Conservation (phyloP, 2,329 filamentous ascomycete species). For the Dryadomyces quercivorus region DNA sequence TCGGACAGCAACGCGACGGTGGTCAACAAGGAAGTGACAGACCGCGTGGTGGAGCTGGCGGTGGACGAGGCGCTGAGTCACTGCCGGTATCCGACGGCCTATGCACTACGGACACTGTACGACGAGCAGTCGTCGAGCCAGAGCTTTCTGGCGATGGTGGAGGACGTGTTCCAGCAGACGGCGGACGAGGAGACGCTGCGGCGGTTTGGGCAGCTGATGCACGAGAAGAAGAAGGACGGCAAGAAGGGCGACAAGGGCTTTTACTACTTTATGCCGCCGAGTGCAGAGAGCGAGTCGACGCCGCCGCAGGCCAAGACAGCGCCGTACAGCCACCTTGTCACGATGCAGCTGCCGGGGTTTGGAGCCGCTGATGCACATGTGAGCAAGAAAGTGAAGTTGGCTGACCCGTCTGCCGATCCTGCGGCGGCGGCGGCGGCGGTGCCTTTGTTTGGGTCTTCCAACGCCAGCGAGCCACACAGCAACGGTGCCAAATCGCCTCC, state of each 20-base stretch:
- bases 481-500: background rate
- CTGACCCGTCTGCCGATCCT: slow-evolving; percentile 3
- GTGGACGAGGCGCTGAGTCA: slow-evolving; percentile 45
- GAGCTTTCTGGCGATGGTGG: slow-evolving; percentile 42
- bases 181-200: slow-evolving; percentile 38
- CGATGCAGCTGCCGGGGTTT: slow-evolving; percentile 22
- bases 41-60: slow-evolving; percentile 42
- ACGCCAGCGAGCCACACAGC: background rate
- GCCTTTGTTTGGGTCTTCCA: background rate
- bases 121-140: slow-evolving; percentile 41
- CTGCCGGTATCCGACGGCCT: slow-evolving; percentile 49
- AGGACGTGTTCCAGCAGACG: slow-evolving; percentile 44
- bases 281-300: slow-evolving; percentile 27
- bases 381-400: slow-evolving; percentile 25
- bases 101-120: slow-evolving; percentile 46
- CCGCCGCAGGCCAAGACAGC: slow-evolving; percentile 34
- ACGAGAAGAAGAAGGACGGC: slow-evolving; percentile 44
- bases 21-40: slow-evolving; percentile 31
- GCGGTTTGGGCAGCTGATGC: slow-evolving; percentile 38
- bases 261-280: slow-evolving; percentile 42
- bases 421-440: background rate
- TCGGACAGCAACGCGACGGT: slow-evolving; percentile 12
- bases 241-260: slow-evolving; percentile 37
- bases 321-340: slow-evolving; percentile 36
- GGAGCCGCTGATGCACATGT: slow-evolving; percentile 17